Percentiles rank a stretch among this genome's conserved stretches.
phyloP scores from a whole-genome alignment of 2,329 filamentous ascomycete species.

The Talaromyces funiculosus region DNA sequence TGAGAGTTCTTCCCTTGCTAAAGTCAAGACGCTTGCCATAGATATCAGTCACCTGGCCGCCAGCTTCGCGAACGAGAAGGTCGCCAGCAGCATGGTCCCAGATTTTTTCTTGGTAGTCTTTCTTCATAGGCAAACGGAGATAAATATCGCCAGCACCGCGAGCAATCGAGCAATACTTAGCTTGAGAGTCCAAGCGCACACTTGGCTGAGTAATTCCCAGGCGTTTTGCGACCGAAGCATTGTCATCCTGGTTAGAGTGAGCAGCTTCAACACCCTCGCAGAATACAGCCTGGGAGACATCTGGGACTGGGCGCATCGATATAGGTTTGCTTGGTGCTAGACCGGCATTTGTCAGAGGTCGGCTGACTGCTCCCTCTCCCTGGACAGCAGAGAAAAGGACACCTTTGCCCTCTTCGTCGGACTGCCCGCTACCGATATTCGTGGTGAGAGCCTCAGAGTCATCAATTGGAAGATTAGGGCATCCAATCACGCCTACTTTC shows the following conservation, averaged over 20 bases:
- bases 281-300: constrained; percentile 78
- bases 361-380: constrained; percentile 73
- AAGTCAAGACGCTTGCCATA: constrained; percentile 83
- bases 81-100: constrained; percentile 98
- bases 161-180: constrained; percentile 94
- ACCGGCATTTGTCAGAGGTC: constrained; percentile 57
- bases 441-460: constrained; percentile 66
- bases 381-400: constrained; percentile 82
- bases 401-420: constrained; percentile 68
- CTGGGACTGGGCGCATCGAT: constrained; percentile 68
- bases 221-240: constrained; percentile 73
- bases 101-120: constrained; percentile 95
- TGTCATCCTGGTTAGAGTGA: constrained; percentile 84
- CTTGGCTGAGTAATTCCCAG: constrained; percentile 84
- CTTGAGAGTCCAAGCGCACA: constrained; percentile 95
- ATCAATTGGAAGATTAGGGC: constrained; percentile 88
- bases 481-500: constrained; percentile 88
- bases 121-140: constrained; percentile 76
- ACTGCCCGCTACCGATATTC: constrained; percentile 68
- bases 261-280: constrained; percentile 94
- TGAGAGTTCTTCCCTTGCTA: constrained; percentile 74
- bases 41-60: constrained; percentile 85
- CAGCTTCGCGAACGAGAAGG: constrained; percentile 87
- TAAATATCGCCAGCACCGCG: constrained; percentile 93
- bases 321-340: constrained; percentile 56